A percentile compares a stretch with the other conserved stretches of the same genome.
These are phyloP conservation scores for Zymoseptoria pseudotritici DNA, from an alignment of 2,329 filamentous ascomycete genomes.

Conservation along the genomic window DNA sequence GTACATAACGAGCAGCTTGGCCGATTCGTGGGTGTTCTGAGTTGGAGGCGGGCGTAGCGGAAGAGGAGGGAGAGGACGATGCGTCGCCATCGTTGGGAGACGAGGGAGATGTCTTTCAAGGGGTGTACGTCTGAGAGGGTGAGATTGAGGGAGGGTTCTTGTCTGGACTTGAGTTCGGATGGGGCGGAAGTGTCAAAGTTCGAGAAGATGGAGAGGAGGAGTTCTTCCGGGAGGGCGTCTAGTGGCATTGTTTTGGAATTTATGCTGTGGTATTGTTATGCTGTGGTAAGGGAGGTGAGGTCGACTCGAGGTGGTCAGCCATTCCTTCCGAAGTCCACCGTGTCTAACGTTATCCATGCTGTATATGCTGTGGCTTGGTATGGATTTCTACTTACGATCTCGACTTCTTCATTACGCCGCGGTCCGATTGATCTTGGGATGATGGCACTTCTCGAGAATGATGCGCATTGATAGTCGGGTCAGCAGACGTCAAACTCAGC, in stretches of 20 bases:
- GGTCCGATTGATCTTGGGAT: neutral
- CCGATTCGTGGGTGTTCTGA: slow-evolving; percentile 8
- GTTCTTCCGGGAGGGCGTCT: slow-evolving; percentile 51
- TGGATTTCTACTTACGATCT: neutral
- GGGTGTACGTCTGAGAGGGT: slow-evolving; percentile 30
- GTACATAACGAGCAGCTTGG: neutral
- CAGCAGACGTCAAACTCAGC: no score
- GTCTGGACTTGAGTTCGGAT: slow-evolving; percentile 42
- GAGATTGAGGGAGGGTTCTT: slow-evolving; percentile 43
- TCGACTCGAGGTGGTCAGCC: neutral
- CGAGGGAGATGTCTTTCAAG: slow-evolving; percentile 52
- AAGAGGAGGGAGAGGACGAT: slow-evolving; percentile 52
- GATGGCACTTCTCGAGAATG: neutral
- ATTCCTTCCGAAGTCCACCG: neutral
- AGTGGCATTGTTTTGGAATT: slow-evolving; percentile 3
- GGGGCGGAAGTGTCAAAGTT: slow-evolving; percentile 46
- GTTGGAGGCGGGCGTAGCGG: slow-evolving; percentile 38
- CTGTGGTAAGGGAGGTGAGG: neutral
- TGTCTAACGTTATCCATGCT: neutral
- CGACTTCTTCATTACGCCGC: neutral
- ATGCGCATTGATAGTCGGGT: neutral
- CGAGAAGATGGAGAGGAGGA: slow-evolving; percentile 51
- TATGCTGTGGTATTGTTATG: neutral
- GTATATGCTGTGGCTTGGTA: neutral
- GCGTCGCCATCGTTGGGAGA: slow-evolving; percentile 48